These are phyloP conservation scores for Trichoderma polysporum DNA, from an alignment of 2,329 filamentous ascomycete species.

Conservation along the genomic window DNA sequence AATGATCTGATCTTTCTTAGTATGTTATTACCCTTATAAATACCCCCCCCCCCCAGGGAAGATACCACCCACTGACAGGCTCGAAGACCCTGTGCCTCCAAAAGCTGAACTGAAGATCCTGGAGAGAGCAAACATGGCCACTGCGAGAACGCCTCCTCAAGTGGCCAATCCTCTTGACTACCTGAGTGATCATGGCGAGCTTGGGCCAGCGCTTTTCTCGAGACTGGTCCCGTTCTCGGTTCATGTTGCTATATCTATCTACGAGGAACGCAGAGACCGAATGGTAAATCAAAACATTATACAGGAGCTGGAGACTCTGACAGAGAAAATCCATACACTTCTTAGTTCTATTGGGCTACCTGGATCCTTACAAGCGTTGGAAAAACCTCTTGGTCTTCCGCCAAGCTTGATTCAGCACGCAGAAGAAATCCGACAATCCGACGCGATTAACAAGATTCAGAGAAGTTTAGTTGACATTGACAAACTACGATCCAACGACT, in stretches of 20 bases:
- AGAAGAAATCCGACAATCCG: conserved; percentile 89
- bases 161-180: conserved; percentile 77
- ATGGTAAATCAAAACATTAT: conserved; percentile 86
- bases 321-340: conserved; percentile 73
- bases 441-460: conserved; percentile 74
- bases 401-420: conserved; percentile 84
- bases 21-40: conserved; percentile 37
- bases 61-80: conserved; percentile 48
- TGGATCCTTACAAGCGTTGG: conserved; percentile 87
- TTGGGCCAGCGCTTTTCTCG: conserved; percentile 82
- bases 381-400: conserved; percentile 89
- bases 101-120: conserved; percentile 85
- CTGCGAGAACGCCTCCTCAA: conserved; percentile 74
- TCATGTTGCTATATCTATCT: conserved; percentile 91
- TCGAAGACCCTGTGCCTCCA: conserved; percentile 72
- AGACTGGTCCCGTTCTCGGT: conserved; percentile 95
- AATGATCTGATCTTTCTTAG: conserved; percentile 94
- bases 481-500: conserved; percentile 79
- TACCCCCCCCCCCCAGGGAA: too few species aligned
- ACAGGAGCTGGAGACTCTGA: conserved; percentile 78
- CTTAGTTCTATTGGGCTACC: conserved; percentile 83
- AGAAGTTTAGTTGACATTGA: conserved; percentile 84
- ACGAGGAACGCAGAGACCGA: conserved; percentile 87
- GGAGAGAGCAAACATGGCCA: conserved; percentile 86
- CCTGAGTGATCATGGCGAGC: conserved; percentile 75